Percentiles rank a stretch among this genome's conserved stretches.
Conservation (phyloP, 2,329 filamentous ascomycete genomes). For the Sarocladium oryzae region DNA sequence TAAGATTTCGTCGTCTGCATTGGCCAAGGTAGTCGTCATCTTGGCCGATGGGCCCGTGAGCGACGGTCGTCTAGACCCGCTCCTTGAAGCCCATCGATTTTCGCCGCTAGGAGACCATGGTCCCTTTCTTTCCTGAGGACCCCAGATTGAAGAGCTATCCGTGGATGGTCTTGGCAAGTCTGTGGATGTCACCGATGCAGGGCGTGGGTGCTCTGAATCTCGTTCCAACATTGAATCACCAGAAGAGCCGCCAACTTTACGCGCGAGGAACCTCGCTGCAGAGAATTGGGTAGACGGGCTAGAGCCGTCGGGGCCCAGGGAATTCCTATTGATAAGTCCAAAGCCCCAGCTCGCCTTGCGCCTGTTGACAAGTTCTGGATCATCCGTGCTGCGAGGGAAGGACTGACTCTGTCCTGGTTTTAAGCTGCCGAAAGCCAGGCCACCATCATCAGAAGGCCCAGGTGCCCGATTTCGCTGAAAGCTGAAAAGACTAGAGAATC, state of each 20-base stretch:
- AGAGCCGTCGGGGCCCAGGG: conserved; percentile 35
- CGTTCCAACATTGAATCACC: conserved; percentile 42
- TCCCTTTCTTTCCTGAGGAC: conserved; percentile 29
- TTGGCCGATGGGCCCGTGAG: conserved; percentile 61
- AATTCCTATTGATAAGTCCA: conserved; percentile 29
- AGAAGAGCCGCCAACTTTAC: conserved; percentile 11
- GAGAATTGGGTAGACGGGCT: conserved; percentile 10
- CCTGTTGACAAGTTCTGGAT: conserved; percentile 43
- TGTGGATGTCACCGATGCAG: conserved; percentile 61
- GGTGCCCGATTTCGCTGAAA: conserved; percentile 59
- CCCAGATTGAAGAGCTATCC: conserved; percentile 71
- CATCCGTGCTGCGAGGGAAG: conserved; percentile 58
- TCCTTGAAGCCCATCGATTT: conserved; percentile 11
- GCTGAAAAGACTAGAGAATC: conserved; percentile 49
- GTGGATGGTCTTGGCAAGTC: conserved; percentile 73
- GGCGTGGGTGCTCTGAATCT: conserved; percentile 55
- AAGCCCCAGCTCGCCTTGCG: conserved; percentile 45
- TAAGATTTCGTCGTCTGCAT: conserved; percentile 58
- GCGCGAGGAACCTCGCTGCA: conserved; percentile 15
- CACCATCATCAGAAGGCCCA: conserved; percentile 37
- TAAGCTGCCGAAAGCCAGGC: conserved; percentile 60
- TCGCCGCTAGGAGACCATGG: conserved; percentile 57
- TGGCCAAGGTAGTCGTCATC: conserved; percentile 51
- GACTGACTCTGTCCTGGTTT: conserved; percentile 72
- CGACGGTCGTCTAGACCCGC: conserved; percentile 39